Base-by-base conservation (phyloP, 805 yeast genomes). In the Ogataea angusta region DNA sequence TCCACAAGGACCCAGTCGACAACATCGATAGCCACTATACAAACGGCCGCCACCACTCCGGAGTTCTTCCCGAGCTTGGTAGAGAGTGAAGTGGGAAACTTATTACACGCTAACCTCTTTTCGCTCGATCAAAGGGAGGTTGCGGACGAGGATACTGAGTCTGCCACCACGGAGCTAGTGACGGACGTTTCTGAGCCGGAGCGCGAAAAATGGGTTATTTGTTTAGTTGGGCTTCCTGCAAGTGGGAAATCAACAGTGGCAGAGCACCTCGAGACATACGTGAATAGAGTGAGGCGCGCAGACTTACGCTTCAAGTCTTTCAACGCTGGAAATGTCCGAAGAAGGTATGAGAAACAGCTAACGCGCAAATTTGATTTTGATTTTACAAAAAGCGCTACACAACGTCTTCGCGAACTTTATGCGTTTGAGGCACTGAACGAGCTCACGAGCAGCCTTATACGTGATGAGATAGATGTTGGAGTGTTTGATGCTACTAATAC, bases 391-490 rank as follows among this genome's bases (percentile, higher is more conserved):
- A 42, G 40, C 10, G 43, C 43, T 22, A 75, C 84, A 4, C 75
- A 75, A 9, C 69, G 72, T 22, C 67, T 86, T 32, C 75, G 97
- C 48, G 97, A 91, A 54, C 75, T 80, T 56, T 93, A 96, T 95
- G 98, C 98, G 0, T 80, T 87, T 78, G 95, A 90, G 53, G 91
- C 98, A 0, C 66, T 91, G 43, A 85, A 85, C 44, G 83, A 82
- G 53, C 66, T 93, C 36, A 69, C 88, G 17, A 84, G 85, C 48
- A 81, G 82, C 60, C 74, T 93, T 7, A 59, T 85, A 27, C 71
- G 75, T 16, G 93, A 89, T 1, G 72, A 77, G n/a, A 95, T 95
- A 1, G 82, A 90, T 5, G 93, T 91, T 4, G 99, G 97, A 2
- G 82, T 91, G 10, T 80, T 85, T 54, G 95, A 85, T 61, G 93